These are phyloP conservation scores for Suillus spraguei DNA, from an alignment of 768 basidiomycete species.

Conservation along the genomic window DNA sequence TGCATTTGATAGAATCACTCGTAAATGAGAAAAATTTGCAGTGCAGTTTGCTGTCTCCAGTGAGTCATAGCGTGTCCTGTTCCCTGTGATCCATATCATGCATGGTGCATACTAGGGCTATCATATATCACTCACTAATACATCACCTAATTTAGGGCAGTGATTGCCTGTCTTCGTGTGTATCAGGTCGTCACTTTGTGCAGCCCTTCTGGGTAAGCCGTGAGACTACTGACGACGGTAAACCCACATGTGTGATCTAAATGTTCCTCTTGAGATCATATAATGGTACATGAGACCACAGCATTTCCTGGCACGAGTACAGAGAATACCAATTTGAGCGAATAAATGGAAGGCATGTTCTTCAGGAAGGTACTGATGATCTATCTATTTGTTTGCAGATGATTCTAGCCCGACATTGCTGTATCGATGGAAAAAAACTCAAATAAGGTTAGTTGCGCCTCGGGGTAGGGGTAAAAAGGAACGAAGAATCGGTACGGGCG, in stretches of 20 bases:
- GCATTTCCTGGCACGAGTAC: not conserved
- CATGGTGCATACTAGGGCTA: not conserved
- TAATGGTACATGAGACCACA: not conserved
- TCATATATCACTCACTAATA: not conserved
- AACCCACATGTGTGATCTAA: not conserved
- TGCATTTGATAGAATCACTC: not conserved
- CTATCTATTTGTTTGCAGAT: not conserved
- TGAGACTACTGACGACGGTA: not conserved
- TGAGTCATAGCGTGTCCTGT: not conserved
- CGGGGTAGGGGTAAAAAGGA: not conserved
- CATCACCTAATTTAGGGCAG: not conserved
- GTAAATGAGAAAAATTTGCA: not conserved
- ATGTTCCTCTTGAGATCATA: not conserved
- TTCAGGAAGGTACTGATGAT: constrained; percentile 2
- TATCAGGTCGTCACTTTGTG: not conserved
- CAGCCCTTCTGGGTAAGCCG: not conserved
- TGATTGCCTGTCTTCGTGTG: not conserved
- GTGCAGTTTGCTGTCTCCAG: not conserved
- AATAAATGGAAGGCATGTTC: not conserved
- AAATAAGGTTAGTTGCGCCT: not conserved
- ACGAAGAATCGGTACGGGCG: not conserved
- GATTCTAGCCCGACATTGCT: not conserved
- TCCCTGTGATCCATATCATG: not conserved
- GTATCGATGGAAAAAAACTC: not conserved
- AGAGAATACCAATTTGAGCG: not conserved